Percentiles rank a stretch among this genome's conserved stretches.
Conservation (phyloP, 2,329 filamentous ascomycete genomes). For the Stenocarpella maydis region DNA sequence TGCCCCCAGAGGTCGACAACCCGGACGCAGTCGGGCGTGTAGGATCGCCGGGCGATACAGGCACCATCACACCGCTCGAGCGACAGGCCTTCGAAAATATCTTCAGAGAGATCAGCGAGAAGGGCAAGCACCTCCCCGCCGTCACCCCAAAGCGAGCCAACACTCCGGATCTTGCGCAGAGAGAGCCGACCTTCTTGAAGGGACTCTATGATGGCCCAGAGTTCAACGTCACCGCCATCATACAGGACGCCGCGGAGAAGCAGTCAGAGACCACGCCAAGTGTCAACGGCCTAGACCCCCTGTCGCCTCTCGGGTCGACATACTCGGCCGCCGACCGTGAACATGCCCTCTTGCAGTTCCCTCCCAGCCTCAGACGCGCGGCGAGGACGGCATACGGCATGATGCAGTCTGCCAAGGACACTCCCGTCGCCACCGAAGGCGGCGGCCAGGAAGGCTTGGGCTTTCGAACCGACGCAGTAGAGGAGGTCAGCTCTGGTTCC, state of each 20-base stretch:
- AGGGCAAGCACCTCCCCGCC: constrained; percentile 38
- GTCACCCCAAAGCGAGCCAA: constrained; percentile 33
- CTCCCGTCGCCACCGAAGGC: constrained; percentile 31
- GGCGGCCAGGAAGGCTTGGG: not conserved
- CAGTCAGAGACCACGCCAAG: constrained; percentile 25
- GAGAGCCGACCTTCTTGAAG: constrained; percentile 24
- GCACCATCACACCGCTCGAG: constrained; percentile 67
- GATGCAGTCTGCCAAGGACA: constrained; percentile 39
- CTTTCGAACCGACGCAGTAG: constrained; percentile 39
- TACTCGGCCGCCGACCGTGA: constrained; percentile 43
- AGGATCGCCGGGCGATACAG: constrained; percentile 40
- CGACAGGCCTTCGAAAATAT: constrained; percentile 59
- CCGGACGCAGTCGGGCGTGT: constrained; percentile 37
- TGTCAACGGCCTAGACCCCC: constrained; percentile 33
- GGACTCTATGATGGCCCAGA: constrained; percentile 18
- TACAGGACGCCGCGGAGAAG: constrained; percentile 40
- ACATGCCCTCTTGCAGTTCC: constrained; percentile 50
- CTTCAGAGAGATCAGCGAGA: constrained; percentile 63
- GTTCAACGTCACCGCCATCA: constrained; percentile 40
- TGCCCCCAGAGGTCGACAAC: constrained; percentile 46
- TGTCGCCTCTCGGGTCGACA: constrained; percentile 37
- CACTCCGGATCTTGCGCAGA: constrained; percentile 29
- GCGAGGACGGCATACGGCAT: constrained; percentile 49
- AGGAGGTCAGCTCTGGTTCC: constrained; percentile 37
- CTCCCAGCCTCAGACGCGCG: constrained; percentile 49